Base-by-base conservation (phyloP, 208 protist genomes). In the Trypanosoma melophagium region DNA sequence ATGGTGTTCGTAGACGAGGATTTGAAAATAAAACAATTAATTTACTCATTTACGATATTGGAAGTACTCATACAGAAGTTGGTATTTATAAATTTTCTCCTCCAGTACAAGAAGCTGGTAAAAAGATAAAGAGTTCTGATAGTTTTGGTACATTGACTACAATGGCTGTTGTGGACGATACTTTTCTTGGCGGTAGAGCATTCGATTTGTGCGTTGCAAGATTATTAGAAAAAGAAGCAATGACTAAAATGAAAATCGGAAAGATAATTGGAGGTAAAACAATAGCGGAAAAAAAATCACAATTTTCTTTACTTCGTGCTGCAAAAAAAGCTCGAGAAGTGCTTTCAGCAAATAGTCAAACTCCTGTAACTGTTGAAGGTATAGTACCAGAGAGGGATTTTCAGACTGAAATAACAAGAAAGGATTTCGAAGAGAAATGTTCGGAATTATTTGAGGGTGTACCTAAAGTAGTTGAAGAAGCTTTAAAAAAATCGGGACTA, bases 151-250 rank as follows among this genome's bases (percentile, higher is more conserved):
- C 79, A 10, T 62, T 97, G 19, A 80, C 76, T 19, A 94, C 93
- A 13, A 66, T 86, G 44, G 81, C 72, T 28, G 80, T 97, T 1
- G 59, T 87, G 1, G 81, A 80, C 55, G 94, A 98, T 75, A 58
- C 67, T 7, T 79, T 73, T 2, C 72, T 98, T 9, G 95, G 96
- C 40, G 95, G 95, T 12, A 80, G 86, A 42, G 79, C 91, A 31
- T 92, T 98, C 69, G 96, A 98, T 71, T 57, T 94, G 53, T 95
- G 89, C 35, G 72, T 98, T 38, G 91, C 93, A 21, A 62, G 86
- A 44, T 57, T 93, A 42, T 86, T 98, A n/a, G 92, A 96, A 60
- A 70, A 79, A 14, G 81, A 96, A 45, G 92, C 94, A 21, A 75
- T 87, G n/a, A 61, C 63, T 50, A 91, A 93, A 70, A 77, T 93